Conservation (phyloP, 202 grass and related monocot genomes). For the Setaria viridis region DNA sequence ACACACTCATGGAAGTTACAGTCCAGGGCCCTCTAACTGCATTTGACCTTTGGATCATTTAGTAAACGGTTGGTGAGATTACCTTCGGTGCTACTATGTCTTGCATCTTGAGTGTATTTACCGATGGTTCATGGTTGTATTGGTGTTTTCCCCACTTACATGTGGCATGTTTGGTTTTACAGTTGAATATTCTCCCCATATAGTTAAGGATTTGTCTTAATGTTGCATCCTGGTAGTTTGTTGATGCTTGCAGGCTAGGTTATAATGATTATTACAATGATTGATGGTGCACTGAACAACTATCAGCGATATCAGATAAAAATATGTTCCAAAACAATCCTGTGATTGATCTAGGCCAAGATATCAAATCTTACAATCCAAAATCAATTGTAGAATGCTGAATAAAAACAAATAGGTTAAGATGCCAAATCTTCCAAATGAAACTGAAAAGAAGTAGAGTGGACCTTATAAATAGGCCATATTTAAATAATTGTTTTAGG, state of each 20-base stretch:
- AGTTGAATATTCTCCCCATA: conserved; percentile 7
- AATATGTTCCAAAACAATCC: background rate
- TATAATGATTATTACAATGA: background rate
- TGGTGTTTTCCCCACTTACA: conserved; percentile 23
- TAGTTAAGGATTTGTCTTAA: conserved; percentile 20
- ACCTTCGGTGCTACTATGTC: conserved; percentile 15
- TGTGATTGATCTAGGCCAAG: background rate
- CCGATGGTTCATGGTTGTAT: conserved; percentile 1
- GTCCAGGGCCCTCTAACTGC: conserved; percentile 50
- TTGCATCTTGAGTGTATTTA: conserved; percentile 34
- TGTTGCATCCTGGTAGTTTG: conserved; percentile 27
- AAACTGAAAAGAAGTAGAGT: background rate
- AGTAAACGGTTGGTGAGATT: conserved; percentile 44
- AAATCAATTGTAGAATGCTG: background rate
- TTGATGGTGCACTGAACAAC: background rate
- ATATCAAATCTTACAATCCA: background rate
- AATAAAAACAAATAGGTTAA: background rate
- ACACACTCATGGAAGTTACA: conserved; percentile 34
- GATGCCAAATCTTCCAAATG: background rate
- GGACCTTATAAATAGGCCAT: background rate
- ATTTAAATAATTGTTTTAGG: background rate
- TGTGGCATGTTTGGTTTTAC: background rate
- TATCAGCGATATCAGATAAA: background rate
- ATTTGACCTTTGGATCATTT: conserved; percentile 43
- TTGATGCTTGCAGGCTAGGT: conserved; percentile 18